Conservation (phyloP, 2,329 filamentous ascomycete species). For the Ophiocordyceps camponoti-saundersi region DNA sequence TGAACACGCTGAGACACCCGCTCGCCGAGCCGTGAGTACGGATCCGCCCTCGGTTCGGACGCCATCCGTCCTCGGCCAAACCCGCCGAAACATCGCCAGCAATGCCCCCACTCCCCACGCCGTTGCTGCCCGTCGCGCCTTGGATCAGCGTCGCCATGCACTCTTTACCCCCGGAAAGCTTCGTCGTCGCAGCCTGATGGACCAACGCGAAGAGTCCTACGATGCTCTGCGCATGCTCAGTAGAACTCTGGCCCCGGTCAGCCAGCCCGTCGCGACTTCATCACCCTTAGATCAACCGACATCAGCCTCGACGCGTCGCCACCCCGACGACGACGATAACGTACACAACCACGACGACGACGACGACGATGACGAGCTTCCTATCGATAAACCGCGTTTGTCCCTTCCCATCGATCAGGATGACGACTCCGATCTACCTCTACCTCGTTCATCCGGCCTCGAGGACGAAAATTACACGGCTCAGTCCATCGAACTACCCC, state of each 20-base stretch:
- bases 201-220: slow-evolving; percentile 37
- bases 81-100: slow-evolving; percentile 14
- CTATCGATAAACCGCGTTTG: slow-evolving; percentile 32
- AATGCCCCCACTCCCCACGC: slow-evolving; percentile 41
- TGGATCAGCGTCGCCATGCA: slow-evolving; percentile 40
- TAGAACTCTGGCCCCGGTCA: slow-evolving; percentile 31
- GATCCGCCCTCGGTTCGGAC: slow-evolving; percentile 23
- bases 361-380: slow-evolving; percentile 33
- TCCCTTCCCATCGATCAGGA: slow-evolving; percentile 33
- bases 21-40: slow-evolving; percentile 10
- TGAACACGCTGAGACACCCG: slow-evolving; percentile 10
- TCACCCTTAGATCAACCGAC: slow-evolving; percentile 14
- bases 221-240: slow-evolving; percentile 36
- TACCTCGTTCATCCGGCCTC: slow-evolving; percentile 34
- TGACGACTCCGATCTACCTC: slow-evolving; percentile 32
- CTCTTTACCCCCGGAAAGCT: slow-evolving; percentile 43
- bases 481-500: slow-evolving; percentile 41
- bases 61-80: slow-evolving; percentile 14
- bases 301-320: slow-evolving; percentile 6
- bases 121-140: slow-evolving; percentile 38
- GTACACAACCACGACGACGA: slow-evolving; percentile 20
- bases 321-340: slow-evolving; percentile 2
- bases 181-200: slow-evolving; percentile 37
- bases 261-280: slow-evolving; percentile 25
- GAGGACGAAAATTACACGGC: slow-evolving; percentile 43